Base-by-base conservation (phyloP, 768 basidiomycete genomes). In the Boletales sp. region DNA sequence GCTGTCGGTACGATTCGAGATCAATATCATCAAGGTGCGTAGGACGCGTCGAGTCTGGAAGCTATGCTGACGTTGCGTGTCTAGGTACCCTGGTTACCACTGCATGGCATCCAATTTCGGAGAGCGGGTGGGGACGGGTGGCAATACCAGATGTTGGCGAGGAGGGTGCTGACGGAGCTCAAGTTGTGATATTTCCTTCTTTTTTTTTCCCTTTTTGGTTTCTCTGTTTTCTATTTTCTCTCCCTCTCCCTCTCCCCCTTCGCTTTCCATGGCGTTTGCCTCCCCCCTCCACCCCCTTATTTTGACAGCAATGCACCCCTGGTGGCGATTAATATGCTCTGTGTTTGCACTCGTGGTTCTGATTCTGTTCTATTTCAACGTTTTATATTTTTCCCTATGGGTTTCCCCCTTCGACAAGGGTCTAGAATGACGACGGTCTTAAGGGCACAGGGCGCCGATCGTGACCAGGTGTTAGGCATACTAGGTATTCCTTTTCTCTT, bases 101-200 rank as follows among this genome's bases (percentile, higher is more conserved):
- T 98, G 17, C 90, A 97, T 68, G 94, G 95, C 3, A 87, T 98
- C 40, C 95, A 98, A 63, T 98, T 97, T 73, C 83, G 95, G 42
- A 78, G 95, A 53, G 80, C 85, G 1, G 81, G 88, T 25, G 94
- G 94, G 2, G 90, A 95, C 57, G 90, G 87, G 0, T 97, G 94
- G 94, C 93, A 96, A 69, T 97, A 98, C 69, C 92, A 94, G 66
- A 93, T 93, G 90, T 79, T 98, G 36, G 94, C 90, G 19, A 78
- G 90, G 57, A 78, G 90, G 51, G 90, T 93, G 36, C 70, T 93
- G 58, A 93, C 90, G 35, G 90, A 93, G 67, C 77, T 93, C 65
- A 92, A 92, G 70, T 71, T 93, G 75, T 92, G 71, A 81, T 58
- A 6, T 28, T 28, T 28, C 25, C 25, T 28, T 13, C 5, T 28